phyloP scores from a whole-genome alignment of 164 flowering plant genomes.

The Cinnamomum micranthum region DNA sequence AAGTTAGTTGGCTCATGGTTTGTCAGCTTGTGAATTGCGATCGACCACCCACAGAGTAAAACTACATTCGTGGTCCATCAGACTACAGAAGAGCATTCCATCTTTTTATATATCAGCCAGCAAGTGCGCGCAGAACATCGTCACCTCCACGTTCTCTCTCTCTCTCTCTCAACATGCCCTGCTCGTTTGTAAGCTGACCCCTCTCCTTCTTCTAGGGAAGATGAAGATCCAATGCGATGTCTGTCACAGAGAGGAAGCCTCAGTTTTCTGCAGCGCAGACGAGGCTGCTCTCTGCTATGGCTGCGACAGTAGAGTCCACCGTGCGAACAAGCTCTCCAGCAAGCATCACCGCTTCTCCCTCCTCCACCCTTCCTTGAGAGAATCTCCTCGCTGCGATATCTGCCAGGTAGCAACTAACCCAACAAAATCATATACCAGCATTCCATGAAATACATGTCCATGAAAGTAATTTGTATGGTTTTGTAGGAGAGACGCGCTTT shows the following conservation, averaged over 20 bases:
- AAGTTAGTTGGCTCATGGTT: no score
- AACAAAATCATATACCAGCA: no score
- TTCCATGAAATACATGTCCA: neutral
- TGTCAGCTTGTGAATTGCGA: no score
- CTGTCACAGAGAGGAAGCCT: conserved; percentile 27
- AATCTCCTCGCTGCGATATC: conserved; percentile 31
- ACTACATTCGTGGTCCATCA: neutral
- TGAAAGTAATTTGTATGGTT: neutral
- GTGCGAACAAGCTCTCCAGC: conserved; percentile 36
- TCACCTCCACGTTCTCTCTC: neutral
- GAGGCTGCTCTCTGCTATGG: conserved; percentile 34
- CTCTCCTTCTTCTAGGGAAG: neutral
- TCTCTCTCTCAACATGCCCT: neutral
- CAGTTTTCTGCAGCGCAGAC: conserved; percentile 32
- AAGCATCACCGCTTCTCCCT: conserved; percentile 37
- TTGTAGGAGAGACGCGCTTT: conserved; percentile 69
- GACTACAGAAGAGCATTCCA: neutral
- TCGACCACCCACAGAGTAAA: neutral
- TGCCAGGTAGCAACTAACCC: conserved; percentile 24
- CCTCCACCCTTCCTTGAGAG: conserved; percentile 16
- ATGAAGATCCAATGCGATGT: conserved; percentile 42
- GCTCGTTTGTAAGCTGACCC: no score
- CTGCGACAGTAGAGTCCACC: conserved; percentile 30
- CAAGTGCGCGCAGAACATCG: neutral
- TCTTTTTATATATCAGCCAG: neutral